phyloP scores from a whole-genome alignment of 192 early-diverging fungal species.

The Chytriomyces hyalinus region DNA sequence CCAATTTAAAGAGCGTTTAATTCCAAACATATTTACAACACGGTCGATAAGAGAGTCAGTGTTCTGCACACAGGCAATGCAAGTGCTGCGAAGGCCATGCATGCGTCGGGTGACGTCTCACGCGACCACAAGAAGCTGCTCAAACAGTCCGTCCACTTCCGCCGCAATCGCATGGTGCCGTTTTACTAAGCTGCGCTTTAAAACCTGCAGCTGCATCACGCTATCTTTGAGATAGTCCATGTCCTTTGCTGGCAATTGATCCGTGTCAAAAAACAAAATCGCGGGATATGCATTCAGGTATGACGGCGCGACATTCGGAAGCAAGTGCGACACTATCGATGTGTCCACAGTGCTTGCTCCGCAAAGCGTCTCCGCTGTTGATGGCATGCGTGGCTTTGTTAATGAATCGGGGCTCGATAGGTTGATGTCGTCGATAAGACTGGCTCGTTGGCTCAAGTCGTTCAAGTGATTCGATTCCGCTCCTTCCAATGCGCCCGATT shows the following conservation, averaged over 20 bases:
- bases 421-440: background rate
- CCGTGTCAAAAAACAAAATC: constrained; percentile 18
- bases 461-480: background rate
- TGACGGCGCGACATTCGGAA: background rate
- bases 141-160: constrained; percentile 17
- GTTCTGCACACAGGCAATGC: background rate
- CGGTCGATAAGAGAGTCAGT: background rate
- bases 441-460: background rate
- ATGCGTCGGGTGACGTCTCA: background rate
- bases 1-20: too few relatives aligned
- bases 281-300: constrained; percentile 13
- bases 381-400: background rate
- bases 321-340: background rate
- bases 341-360: background rate
- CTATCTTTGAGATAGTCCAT: background rate
- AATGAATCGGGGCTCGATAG: background rate
- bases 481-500: background rate
- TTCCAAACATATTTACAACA: background rate
- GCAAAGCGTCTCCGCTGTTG: background rate
- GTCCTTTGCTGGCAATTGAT: constrained; percentile 10
- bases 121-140: background rate
- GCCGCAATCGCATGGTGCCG: constrained; percentile 11
- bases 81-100: background rate
- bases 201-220: background rate
- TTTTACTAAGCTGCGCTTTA: constrained; percentile 15